A percentile compares a stretch with the other conserved stretches of the same genome.
phyloP scores from a whole-genome alignment of 176 grass and related monocot genomes.

The Thalia dealbata region DNA sequence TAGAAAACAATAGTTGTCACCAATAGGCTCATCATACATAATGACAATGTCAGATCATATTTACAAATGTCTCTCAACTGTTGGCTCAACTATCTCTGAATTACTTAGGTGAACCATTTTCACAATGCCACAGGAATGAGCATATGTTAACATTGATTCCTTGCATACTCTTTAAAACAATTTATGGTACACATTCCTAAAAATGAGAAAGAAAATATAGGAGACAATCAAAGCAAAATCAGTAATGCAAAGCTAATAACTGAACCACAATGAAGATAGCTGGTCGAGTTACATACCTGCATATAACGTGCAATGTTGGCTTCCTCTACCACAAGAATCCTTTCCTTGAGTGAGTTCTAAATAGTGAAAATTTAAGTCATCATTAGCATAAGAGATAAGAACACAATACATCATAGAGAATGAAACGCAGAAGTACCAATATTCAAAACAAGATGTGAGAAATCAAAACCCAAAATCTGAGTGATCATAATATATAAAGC shows the following conservation, averaged over 20 bases:
- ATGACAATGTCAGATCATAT: no score
- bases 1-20: no score
- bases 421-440: not conserved
- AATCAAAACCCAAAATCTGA: not conserved
- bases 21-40: no score
- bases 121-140: no score
- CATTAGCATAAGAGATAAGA: slow-evolving; percentile 18
- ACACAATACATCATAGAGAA: not conserved
- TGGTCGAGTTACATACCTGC: slow-evolving; percentile 47
- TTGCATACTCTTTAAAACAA: not conserved
- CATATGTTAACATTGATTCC: no score
- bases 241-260: not conserved
- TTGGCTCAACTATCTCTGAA: no score
- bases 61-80: no score
- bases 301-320: slow-evolving; percentile 33
- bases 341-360: slow-evolving; percentile 49
- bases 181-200: not conserved
- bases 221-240: not conserved
- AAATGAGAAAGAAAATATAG: not conserved
- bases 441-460: not conserved
- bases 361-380: slow-evolving; percentile 12
- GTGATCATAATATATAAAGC: not conserved
- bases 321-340: slow-evolving; percentile 58
- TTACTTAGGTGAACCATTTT: no score
- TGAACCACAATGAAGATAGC: slow-evolving; percentile 9